Evolutionary conservation across 345 rosid genomes (phyloP), one percentile per base, ranked within the genome.

Genomic region (Dimocarpus longan): DNA sequence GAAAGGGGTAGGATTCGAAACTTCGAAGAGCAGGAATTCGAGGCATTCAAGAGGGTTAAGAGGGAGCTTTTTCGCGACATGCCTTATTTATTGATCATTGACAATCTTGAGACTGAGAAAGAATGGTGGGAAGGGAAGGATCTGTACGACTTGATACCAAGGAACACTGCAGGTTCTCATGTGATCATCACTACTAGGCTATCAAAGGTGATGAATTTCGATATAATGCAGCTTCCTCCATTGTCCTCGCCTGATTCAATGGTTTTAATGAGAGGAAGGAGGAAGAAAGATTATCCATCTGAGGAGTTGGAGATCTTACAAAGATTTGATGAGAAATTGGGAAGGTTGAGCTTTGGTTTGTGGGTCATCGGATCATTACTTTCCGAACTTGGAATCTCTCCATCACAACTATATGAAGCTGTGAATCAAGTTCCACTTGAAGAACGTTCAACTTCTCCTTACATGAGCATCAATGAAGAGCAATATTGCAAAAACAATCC

Each of bases 51-150:
- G 84, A 86, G 97, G 72, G 91, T 95, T 50, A 93, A 92, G 79
- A 84, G 92, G 28, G 97, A 93, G 86, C 79, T 95, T 10, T 95
- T 91, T 62, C 82, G 94, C 11, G 99, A 93, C 85, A 89, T 90
- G 92, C 98, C 98, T 62, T 93, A 93, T 68, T 83, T 92, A 24
- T 83, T 93, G 81, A 90, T 95, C 84, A 91, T 95, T 26, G 99
- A 95, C 87, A 92, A 93, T 81, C 97, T 93, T 42, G 99, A 95
- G 89, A 90, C 84, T 15, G 99, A 95, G 75, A 89, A 83, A 37
- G 97, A 95, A 73, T 93, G 97, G 99, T 92, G 99, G 97, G 98
- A 95, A 85, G 99, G 97, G 68, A 93, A 93, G 78, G 92, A 90
- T 83, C 50, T 95, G n/a, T 90, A 89, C 70, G 98, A 93, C 84